Evolutionary conservation across 169 alveolate genomes (phyloP).

Genomic region (Plasmodium cynomolgi): DNA sequence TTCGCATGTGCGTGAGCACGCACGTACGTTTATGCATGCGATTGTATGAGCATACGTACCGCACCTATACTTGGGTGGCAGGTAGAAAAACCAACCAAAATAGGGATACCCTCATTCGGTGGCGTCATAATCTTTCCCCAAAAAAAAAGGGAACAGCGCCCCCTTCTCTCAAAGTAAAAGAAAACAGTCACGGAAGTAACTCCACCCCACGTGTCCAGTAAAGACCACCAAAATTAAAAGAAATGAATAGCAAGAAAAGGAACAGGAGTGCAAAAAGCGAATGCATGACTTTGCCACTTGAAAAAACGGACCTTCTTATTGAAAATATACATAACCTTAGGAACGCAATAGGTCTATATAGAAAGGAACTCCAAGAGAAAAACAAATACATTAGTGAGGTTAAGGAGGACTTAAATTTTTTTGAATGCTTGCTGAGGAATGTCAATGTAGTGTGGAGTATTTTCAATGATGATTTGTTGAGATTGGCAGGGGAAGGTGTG

Average conservation of each 20-base stretch:
- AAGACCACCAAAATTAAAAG: background rate
- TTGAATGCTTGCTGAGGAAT: constrained; percentile 30
- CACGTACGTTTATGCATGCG: background rate
- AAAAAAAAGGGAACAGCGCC: background rate
- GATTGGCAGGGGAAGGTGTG: background rate
- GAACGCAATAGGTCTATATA: constrained; percentile 34
- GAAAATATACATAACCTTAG: constrained; percentile 49
- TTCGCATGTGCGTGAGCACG: background rate
- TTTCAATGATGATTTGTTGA: constrained; percentile 47
- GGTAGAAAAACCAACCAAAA: background rate
- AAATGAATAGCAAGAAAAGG: constrained; percentile 57
- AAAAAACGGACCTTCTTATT: constrained; percentile 48
- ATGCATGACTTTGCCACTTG: constrained; percentile 48
- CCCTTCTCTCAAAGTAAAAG: background rate
- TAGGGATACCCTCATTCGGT: background rate
- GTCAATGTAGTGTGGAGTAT: constrained; percentile 50
- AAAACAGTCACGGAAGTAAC: background rate
- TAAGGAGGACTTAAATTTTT: constrained; percentile 7
- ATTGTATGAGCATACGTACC: background rate
- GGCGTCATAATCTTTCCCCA: background rate
- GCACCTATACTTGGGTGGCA: background rate
- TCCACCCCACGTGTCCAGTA: background rate
- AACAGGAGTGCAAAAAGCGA: constrained; percentile 36
- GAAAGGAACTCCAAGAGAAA: constrained; percentile 57
- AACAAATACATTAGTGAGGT: constrained; percentile 28